Base-by-base conservation (phyloP, 2,329 filamentous ascomycete genomes). In the Ceratocystis alfenasii region DNA sequence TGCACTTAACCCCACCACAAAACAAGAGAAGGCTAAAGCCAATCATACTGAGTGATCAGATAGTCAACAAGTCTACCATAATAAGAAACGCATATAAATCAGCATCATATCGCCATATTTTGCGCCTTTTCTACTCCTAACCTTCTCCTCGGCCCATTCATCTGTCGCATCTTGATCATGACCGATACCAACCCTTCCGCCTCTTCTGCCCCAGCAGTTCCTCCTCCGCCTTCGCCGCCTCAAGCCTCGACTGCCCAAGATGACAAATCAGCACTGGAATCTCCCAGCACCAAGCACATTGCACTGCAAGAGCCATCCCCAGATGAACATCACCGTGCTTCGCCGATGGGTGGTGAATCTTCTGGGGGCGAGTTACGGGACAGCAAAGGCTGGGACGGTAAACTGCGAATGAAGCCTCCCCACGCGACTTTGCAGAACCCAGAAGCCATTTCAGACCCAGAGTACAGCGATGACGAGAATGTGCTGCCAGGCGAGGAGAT, bases 311-410 rank as follows among this genome's bases (percentile, higher is more conserved):
- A 80, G 67, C 76, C 79, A 62, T 70, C 65, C 36, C 30, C 41
- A 12, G 64, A 66, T 30, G 63, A 68, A 28, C 67, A 65, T 8
- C 62, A 64, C 57, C 63, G 30, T 33, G 59, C 48, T 17, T 28
- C 57, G n/a, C 22, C 17, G 71, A 73, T 65, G 76, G 76, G 72
- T 64, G 53, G 53, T 17, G 53, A 36, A 30, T 57, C 53, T 33
- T 76, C 79, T 3, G 70, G 75, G 17, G 81, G 79, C 69, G 77
- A 76, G 12, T 74, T 83, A 62, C 79, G 77, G 69, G 82, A 84
- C 70, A 85, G 81, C 75, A 85, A 82, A 71, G 89, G 89, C 68
- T 93, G 89, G 89, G 89, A 93, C 74, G 89, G 89, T 69, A 93
- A 93, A 76, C 80, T 93, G 67, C 82, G 89, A 48, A 77, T 96